Conservation (phyloP, 148 eudicot genomes). For the Fagopyrum esculentum region DNA sequence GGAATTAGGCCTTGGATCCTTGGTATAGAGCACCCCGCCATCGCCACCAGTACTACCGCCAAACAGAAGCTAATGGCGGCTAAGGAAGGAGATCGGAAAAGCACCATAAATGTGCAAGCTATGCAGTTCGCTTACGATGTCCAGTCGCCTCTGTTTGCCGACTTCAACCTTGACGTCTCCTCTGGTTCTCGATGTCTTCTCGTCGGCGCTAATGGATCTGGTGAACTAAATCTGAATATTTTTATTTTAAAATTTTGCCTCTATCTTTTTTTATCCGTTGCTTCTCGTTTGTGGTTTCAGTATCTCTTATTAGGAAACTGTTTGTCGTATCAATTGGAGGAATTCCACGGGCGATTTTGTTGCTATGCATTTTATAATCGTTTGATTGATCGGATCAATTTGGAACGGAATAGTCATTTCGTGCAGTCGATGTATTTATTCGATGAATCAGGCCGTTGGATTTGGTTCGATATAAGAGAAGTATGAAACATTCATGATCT, state of each 20-base stretch:
- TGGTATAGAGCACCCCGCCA: neutral
- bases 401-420: neutral
- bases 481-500: neutral
- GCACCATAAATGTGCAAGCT: conserved; percentile 48
- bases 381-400: neutral
- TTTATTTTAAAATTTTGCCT: neutral
- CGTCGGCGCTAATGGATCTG: conserved; percentile 97
- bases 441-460: neutral
- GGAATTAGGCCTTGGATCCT: neutral
- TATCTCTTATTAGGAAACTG: neutral
- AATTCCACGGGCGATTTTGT: neutral
- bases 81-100: neutral
- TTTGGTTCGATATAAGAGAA: neutral
- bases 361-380: neutral
- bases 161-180: conserved; percentile 56
- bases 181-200: conserved; percentile 92
- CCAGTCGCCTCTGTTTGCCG: conserved; percentile 53
- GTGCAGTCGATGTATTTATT: neutral
- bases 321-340: neutral
- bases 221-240: conserved; percentile 17
- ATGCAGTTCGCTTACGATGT: conserved; percentile 82
- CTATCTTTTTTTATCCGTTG: neutral
- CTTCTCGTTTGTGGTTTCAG: neutral
- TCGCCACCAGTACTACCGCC: neutral
- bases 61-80: conserved; percentile 15